Base-by-base conservation (phyloP, 2,329 filamentous ascomycete species). In the Pestalotiopsis sp. region DNA sequence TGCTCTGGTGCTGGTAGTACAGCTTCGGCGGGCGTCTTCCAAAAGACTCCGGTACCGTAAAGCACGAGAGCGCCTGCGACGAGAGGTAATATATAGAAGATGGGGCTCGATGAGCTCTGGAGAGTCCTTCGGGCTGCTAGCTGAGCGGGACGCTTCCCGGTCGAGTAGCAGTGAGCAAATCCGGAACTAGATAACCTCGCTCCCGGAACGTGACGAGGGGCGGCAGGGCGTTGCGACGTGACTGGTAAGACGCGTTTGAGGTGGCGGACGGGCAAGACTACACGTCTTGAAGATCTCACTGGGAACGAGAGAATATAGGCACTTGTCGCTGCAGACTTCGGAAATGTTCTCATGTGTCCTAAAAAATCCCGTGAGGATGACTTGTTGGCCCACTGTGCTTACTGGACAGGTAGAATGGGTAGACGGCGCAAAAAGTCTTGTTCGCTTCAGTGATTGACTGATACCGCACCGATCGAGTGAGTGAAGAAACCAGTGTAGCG, bases 1-100 rank as follows among this genome's bases (percentile, higher is more conserved):
- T 64, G 67, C 61, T 72, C 41, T 52, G 63, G 20, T 12, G 25
- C 27, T 49, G 17, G 11, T 38, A n/a, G 39, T n/a, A 5, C 3
- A 41, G 27, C 9, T 13, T 58, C 25, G 9, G 27, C 6, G 12
- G 66, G 27, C 12, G 39, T 56, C 20, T 49, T 63, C 58, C 39
- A 57, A 49, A 3, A 38, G n/a, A 52, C 49, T 52, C 41, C 56
- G 20, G 62, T 52, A 36, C 66, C 36, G 68, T 70, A 70, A 12
- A 60, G 4, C 45, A 66, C 25, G 36, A 59, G 25, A 23, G 66
- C 68, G 23, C 68, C 66, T 13, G 57, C 63, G 36, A 68, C 17
- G 17, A 70, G 39, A 14, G 68, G 68, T 12, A 70, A 25, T 13
- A 70, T 52, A 56, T 70, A 70, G 20, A 68, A 38, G 9, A 66